These are phyloP conservation scores for Pythium aristosporum DNA, from an alignment of 352 stramenopile species.

Conservation along the genomic window DNA sequence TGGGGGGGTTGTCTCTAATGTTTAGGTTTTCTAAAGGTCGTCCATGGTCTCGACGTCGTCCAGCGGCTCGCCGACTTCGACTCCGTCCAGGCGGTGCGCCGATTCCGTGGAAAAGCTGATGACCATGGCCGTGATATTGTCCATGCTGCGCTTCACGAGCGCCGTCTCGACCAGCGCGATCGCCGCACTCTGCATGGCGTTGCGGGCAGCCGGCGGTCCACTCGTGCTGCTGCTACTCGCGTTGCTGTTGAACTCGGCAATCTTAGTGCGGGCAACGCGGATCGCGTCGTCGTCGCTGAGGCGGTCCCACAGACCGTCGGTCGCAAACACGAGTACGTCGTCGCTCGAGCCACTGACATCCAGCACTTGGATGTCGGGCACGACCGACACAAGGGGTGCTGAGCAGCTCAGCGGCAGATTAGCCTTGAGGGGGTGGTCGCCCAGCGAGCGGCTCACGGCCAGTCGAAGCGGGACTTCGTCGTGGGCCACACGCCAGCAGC, in stretches of 20 bases:
- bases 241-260: constrained; percentile 44
- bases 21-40: constrained; percentile 16
- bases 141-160: constrained; percentile 67
- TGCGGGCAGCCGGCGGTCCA: constrained; percentile 25
- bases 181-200: constrained; percentile 55
- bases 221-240: constrained; percentile 11
- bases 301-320: constrained; percentile 78
- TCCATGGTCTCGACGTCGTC: constrained; percentile 15
- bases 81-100: constrained; percentile 10
- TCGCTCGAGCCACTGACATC: constrained; percentile 49
- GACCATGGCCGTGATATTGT: constrained; percentile 85
- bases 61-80: constrained; percentile 8
- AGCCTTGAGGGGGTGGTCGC: constrained; percentile 77
- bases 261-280: constrained; percentile 51
- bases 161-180: constrained; percentile 67
- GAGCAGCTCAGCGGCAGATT: constrained; percentile 60
- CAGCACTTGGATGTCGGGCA: constrained; percentile 67
- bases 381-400: constrained; percentile 64
- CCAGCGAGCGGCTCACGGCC: constrained; percentile 74
- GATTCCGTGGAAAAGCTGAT: constrained; percentile 30
- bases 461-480: constrained; percentile 65
- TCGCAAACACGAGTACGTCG: constrained; percentile 74
- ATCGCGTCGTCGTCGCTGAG: constrained; percentile 68
- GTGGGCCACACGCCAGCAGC: constrained; percentile 83
- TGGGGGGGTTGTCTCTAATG: constrained; percentile 3